These are phyloP conservation scores for Dovyalis caffra DNA, from an alignment of 345 rosid genomes.

Conservation along the genomic window DNA sequence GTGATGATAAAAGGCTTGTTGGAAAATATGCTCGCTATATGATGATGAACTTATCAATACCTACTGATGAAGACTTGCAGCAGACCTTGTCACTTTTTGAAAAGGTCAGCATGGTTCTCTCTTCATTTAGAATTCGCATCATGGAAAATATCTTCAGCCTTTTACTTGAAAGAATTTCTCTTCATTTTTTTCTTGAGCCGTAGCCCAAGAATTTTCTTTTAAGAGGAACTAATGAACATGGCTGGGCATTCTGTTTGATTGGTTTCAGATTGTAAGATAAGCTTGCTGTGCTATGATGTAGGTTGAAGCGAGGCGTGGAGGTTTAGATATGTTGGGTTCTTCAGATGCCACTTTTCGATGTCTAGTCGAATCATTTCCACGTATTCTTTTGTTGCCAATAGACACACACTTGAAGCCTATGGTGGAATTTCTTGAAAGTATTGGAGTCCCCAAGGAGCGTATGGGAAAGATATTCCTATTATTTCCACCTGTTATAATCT, in stretches of 20 bases:
- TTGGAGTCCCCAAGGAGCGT: constrained; percentile 46
- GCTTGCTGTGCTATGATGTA: constrained; percentile 24
- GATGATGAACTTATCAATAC: constrained; percentile 74
- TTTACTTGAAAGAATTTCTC: neutral
- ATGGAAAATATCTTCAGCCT: neutral
- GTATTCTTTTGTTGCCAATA: constrained; percentile 56
- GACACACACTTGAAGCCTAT: constrained; percentile 61
- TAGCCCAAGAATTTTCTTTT: neutral
- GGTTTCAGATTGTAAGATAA: constrained; percentile 15
- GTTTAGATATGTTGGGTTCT: constrained; percentile 62
- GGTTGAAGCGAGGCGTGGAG: constrained; percentile 97
- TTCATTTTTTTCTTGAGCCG: neutral
- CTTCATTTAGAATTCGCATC: neutral
- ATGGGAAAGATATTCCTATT: constrained; percentile 51
- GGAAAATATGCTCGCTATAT: constrained; percentile 64
- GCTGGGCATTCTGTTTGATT: no score
- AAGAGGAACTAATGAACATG: no score
- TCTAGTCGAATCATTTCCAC: constrained; percentile 83
- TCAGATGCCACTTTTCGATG: constrained; percentile 54
- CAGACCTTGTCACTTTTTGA: constrained; percentile 83
- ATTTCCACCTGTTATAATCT: constrained; percentile 65
- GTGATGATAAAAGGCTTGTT: constrained; percentile 44
- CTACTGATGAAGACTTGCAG: constrained; percentile 82
- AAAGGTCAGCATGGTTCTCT: constrained; percentile 47
- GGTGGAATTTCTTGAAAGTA: constrained; percentile 48